phyloP scores from a whole-genome alignment of 495 filamentous ascomycete genomes.

The Gamarada debralockiae region DNA sequence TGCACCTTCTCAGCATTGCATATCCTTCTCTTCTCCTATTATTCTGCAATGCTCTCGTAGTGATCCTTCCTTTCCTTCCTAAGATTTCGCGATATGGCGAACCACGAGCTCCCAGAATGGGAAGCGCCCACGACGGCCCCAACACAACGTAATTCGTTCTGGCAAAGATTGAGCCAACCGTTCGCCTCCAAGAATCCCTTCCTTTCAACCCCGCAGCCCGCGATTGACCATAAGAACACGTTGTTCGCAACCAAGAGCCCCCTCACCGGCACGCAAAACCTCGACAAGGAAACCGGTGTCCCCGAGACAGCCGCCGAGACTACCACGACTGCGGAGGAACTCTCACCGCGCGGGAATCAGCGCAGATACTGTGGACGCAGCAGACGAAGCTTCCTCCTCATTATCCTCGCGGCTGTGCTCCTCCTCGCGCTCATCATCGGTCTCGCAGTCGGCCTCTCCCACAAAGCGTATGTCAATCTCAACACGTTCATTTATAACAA shows the following conservation, averaged over 20 bases:
- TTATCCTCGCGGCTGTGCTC: not conserved
- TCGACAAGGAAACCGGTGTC: not conserved
- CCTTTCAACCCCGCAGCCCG: not conserved
- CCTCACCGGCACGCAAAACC: not conserved
- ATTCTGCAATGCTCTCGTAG: not conserved
- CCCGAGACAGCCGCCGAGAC: not conserved
- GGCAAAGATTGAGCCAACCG: not conserved
- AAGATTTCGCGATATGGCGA: not conserved
- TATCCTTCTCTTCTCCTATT: not conserved
- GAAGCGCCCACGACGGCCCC: not conserved
- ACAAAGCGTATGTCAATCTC: not conserved
- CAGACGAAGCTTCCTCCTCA: not conserved
- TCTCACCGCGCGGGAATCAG: not conserved
- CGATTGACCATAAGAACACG: not conserved
- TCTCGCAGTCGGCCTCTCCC: slow-evolving; percentile 2
- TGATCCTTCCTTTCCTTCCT: not conserved
- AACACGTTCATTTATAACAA: not conserved
- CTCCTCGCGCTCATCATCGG: slow-evolving; percentile 1
- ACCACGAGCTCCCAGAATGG: not conserved
- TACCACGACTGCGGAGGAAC: not conserved
- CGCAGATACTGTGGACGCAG: not conserved
- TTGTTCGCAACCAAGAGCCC: not conserved
- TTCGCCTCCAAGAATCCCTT: not conserved
- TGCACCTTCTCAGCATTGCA: not conserved
- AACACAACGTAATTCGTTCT: not conserved